These are phyloP conservation scores for Incumbomyces delicatus DNA, from an alignment of 2,329 filamentous ascomycete genomes.

Conservation along the genomic window DNA sequence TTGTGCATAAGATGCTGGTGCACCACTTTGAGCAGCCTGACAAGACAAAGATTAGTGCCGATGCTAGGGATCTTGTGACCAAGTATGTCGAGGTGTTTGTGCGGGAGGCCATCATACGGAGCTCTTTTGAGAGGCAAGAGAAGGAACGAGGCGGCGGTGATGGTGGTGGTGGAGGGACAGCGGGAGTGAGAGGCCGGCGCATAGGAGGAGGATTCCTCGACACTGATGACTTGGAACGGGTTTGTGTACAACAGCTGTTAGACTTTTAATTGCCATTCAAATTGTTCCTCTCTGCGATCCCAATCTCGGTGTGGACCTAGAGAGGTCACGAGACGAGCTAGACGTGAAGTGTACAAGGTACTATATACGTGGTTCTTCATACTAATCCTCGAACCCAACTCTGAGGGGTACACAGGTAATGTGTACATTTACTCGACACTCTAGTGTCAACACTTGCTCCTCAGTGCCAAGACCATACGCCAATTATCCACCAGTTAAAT, in stretches of 20 bases:
- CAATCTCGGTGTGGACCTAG: too few relatives aligned
- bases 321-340: too few relatives aligned
- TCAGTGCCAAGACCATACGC: too few relatives aligned
- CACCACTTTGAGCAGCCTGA: constrained; percentile 63
- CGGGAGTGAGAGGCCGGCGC: neutral
- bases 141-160: constrained; percentile 22
- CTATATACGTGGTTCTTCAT: too few relatives aligned
- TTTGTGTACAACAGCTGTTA: constrained; percentile 73
- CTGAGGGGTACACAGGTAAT: too few relatives aligned
- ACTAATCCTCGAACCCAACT: too few relatives aligned
- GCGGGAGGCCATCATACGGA: constrained; percentile 73
- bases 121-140: constrained; percentile 55
- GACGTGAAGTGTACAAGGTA: too few relatives aligned
- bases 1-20: constrained; percentile 68
- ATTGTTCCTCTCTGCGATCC: too few relatives aligned
- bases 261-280: constrained; percentile 58
- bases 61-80: constrained; percentile 65
- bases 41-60: constrained; percentile 62
- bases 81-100: constrained; percentile 91
- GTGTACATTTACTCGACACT: too few relatives aligned
- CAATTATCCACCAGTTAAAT: too few relatives aligned
- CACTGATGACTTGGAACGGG: constrained; percentile 82
- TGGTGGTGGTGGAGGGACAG: too few relatives aligned
- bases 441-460: too few relatives aligned
- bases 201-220: constrained; percentile 34